Conservation (phyloP, 495 filamentous ascomycete species). For the Neurospora sp. region DNA sequence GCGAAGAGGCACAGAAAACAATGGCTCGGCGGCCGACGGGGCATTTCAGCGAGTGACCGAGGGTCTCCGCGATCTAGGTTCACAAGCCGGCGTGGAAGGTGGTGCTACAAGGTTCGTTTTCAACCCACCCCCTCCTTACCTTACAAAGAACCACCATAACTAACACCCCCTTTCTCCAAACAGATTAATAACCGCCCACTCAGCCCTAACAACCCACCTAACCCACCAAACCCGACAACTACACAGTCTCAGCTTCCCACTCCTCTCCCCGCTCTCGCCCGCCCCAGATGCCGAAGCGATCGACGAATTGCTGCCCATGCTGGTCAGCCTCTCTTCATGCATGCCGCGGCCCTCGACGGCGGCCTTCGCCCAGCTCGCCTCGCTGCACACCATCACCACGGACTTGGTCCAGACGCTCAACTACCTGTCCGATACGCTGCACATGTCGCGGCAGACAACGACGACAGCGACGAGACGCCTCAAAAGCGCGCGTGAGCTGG, state of each 20-base stretch:
- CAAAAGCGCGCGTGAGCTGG: conserved; percentile 64
- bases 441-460: conserved; percentile 86
- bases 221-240: conserved; percentile 75
- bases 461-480: conserved; percentile 67
- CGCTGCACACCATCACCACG: conserved; percentile 56
- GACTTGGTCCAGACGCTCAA: conserved; percentile 74
- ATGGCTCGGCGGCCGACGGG: conserved; percentile 56
- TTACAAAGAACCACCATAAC: conserved; percentile 2
- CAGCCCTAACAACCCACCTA: conserved; percentile 72
- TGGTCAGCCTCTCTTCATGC: conserved; percentile 43
- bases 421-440: conserved; percentile 80
- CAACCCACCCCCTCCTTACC: neutral
- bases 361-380: conserved; percentile 46
- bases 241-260: conserved; percentile 66
- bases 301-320: conserved; percentile 55
- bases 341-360: conserved; percentile 44
- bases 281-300: conserved; percentile 50
- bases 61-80: conserved; percentile 63
- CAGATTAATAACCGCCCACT: conserved; percentile 81
- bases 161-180: conserved; percentile 9
- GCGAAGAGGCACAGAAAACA: conserved; percentile 60
- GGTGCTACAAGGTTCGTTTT: conserved; percentile 60
- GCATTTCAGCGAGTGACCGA: conserved; percentile 65
- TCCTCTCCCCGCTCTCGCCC: conserved; percentile 49
- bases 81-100: conserved; percentile 72